Evolutionary conservation across 805 yeast species (phyloP), one percentile per base, ranked within the genome.

Genomic region (Pichia occidentalis): DNA sequence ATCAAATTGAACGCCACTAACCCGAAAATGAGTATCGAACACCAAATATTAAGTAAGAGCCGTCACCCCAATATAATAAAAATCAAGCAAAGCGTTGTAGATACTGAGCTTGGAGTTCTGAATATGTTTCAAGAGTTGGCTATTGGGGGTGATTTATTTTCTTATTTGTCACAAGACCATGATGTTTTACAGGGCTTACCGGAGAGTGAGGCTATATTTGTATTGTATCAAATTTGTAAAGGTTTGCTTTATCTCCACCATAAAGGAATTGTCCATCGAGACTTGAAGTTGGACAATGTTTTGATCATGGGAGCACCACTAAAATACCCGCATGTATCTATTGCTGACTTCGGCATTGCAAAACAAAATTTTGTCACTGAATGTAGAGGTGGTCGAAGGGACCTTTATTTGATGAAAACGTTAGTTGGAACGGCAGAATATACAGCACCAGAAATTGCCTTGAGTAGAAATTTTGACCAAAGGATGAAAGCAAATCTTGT

Each of bases 81-180:
- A 41, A 65, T 92, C 34, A 92, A 85, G 45, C 95, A 86, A 51
- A 56, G 72, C 0, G 17, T 27, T 4, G 88, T 84, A 10, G 69
- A 85, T 57, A 82, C 80, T 52, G 75, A 81, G 50, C 90, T 85
- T 24, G 79, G 81, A 49, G 81, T 81, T 55, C 82, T 87, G 38
- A 95, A 95, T 14, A 86, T 92, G 18, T 96, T 86, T 3, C 73
- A 92, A 43, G 97, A 90, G 53, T 84, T 88, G 57, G 97, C 97
- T 2, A 80, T 92, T 8, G 97, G 97, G 7, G 97, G 97, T 26
- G 98, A 90, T 58, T 72, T 90, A 43, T 90, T 90, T 55, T 95
- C 87, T 51, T 85, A 87, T 57, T 85, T 90, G 42, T 73, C 86
- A 40, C 80, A 77, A 47, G 82, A 86, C 56, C 61, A 60, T 18